Percentiles rank a stretch among this genome's conserved stretches.
Evolutionary conservation across 2,329 filamentous ascomycete species (phyloP).

Genomic region (Pseudophaeomoniella oleicola): DNA sequence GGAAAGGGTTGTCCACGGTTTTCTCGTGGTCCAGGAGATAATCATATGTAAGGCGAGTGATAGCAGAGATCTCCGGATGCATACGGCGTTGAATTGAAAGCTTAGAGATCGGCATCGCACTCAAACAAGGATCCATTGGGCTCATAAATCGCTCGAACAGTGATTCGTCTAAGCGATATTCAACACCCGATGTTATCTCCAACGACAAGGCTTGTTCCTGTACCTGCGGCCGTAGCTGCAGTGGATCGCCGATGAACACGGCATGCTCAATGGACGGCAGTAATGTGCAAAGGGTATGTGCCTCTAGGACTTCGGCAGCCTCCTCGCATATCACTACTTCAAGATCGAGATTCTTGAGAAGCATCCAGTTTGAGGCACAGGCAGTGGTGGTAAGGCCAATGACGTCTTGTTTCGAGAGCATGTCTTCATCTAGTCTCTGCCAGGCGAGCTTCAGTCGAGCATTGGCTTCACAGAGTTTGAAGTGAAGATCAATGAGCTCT

Average conservation of each 20-base stretch:
- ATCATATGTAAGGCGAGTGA: constrained; percentile 15
- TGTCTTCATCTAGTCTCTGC: constrained; percentile 8
- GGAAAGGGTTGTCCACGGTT: constrained; percentile 3
- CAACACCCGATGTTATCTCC: constrained; percentile 30
- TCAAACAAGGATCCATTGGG: constrained; percentile 6
- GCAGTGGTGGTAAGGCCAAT: constrained; percentile 18
- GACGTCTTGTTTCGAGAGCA: constrained; percentile 12
- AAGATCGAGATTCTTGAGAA: constrained; percentile 10
- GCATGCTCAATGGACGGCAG: constrained; percentile 45
- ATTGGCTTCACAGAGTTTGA: constrained; percentile 8
- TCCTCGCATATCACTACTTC: constrained; percentile 49
- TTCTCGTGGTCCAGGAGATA: constrained; percentile 11
- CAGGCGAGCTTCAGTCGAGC: constrained; percentile 1
- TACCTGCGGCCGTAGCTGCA: constrained; percentile 15
- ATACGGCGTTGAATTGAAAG: constrained; percentile 16
- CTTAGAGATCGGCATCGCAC: constrained; percentile 10
- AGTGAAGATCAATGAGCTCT: constrained; percentile 11
- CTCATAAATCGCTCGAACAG: constrained; percentile 44
- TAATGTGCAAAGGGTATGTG: constrained; percentile 43
- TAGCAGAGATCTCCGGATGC: constrained; percentile 16
- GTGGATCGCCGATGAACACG: constrained; percentile 31
- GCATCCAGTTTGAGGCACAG: constrained; percentile 12
- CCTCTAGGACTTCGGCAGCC: constrained; percentile 53
- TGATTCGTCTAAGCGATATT: constrained; percentile 43
- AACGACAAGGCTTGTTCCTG: constrained; percentile 32